A percentile compares a stretch with the other conserved stretches of the same genome.
phyloP scores from a whole-genome alignment of 805 yeast species.

The Yamadazyma nakazawae region DNA sequence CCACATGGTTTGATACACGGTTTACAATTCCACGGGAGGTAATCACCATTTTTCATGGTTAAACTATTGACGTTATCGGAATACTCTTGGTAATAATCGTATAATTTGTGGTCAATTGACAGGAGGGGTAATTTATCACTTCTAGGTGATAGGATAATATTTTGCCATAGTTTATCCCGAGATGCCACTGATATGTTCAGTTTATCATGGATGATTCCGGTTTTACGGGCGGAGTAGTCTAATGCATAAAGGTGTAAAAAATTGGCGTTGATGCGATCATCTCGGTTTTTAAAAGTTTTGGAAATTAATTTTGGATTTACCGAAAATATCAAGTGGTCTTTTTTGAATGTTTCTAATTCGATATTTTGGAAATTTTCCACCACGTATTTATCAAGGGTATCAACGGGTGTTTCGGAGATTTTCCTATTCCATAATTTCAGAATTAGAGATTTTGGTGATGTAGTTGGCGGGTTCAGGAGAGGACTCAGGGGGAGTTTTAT shows the following conservation, averaged over 20 bases:
- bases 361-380: background rate
- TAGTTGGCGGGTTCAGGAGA: no score
- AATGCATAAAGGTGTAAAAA: slow-evolving; percentile 50
- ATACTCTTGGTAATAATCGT: slow-evolving; percentile 23
- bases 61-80: slow-evolving; percentile 5
- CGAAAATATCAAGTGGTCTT: no score
- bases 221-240: slow-evolving; percentile 41
- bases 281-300: slow-evolving; percentile 30
- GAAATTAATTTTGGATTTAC: background rate
- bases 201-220: slow-evolving; percentile 25
- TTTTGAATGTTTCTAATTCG: slow-evolving; percentile 16
- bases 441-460: no score
- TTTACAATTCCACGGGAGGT: slow-evolving; percentile 23
- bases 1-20: slow-evolving; percentile 36
- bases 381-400: no score
- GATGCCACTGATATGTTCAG: slow-evolving; percentile 35
- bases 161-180: slow-evolving; percentile 51
- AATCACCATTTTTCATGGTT: slow-evolving; percentile 20
- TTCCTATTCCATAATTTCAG: no score
- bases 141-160: slow-evolving; percentile 52
- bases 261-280: slow-evolving; percentile 48
- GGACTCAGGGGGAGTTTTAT: no score
- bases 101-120: slow-evolving; percentile 19
- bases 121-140: slow-evolving; percentile 31
- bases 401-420: no score